Base-by-base conservation (phyloP, 192 early-diverging fungal genomes). In the Entrophospora sp. region DNA sequence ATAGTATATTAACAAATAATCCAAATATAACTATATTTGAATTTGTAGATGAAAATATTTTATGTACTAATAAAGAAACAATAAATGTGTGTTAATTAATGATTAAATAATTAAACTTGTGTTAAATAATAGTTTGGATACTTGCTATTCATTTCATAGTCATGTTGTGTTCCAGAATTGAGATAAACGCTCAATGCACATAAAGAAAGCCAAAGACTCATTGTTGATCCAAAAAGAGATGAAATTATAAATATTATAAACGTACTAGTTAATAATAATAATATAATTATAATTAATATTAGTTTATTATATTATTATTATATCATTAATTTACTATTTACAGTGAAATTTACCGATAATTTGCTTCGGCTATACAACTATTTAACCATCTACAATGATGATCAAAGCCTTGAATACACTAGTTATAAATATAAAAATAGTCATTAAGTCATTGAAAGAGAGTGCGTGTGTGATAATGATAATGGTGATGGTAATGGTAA, bases 361-460 rank as follows among this genome's bases (percentile, higher is more conserved):
- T 63, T 18, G 61, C 25, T 31, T 63, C 44, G 2, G 61, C 61
- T n/a, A 63, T 46, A 46, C 61, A 63, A 32, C 61, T 48, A 32
- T 63, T 63, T 27, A 63, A 25, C 61, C 61, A 63, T 25, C 61
- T 42, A 63, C 61, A 63, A 63, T 63, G 61, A 34, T 63, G 61
- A 46, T 63, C 61, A 48, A 30, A 46, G 22, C 40, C 40, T 24
- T 44, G 16, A 27, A 63, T 4, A 12, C 61, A 63, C 61, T 63
- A 34, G 6, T 27, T 16, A 10, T 22, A 36, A 32, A 28, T 9
- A 37, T 12, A 12, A 14, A n/a, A 30, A 53, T 5, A 53, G 28
- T 13, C 5, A 53, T 8, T 6, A 20, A 44, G 14, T n/a, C n/a
- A n/a, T n/a, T n/a, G n/a, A n/a, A n/a, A n/a, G n/a, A n/a, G n/a